A percentile compares a stretch with the other conserved stretches of the same genome.
Evolutionary conservation across 345 rosid species (phyloP).

Genomic region (Trapa incisa): DNA sequence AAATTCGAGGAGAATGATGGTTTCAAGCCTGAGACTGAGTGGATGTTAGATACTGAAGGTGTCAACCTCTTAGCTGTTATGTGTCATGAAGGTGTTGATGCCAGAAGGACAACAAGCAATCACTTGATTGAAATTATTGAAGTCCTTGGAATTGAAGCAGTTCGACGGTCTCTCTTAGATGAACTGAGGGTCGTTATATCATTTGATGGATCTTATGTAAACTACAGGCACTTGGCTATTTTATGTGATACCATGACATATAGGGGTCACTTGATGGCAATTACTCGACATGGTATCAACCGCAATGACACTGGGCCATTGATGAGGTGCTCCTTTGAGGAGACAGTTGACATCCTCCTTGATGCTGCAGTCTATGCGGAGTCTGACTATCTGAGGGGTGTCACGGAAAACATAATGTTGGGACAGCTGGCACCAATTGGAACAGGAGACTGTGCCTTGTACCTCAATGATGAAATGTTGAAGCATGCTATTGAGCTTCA

Average conservation of each 20-base stretch:
- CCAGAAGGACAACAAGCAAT: constrained; percentile 86
- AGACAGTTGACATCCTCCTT: constrained; percentile 92
- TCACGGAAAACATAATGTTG: constrained; percentile 90
- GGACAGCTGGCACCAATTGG: constrained; percentile 99
- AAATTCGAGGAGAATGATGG: constrained; percentile 71
- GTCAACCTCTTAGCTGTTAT: constrained; percentile 93
- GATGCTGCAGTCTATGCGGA: constrained; percentile 98
- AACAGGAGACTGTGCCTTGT: constrained; percentile 77
- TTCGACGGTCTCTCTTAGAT: constrained; percentile 82
- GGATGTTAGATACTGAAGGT: constrained; percentile 99
- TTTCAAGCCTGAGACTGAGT: constrained; percentile 74
- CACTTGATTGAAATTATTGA: constrained; percentile 91
- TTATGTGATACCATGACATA: constrained; percentile 98
- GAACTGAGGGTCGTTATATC: constrained; percentile 94
- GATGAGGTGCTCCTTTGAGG: constrained; percentile 99
- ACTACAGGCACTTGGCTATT: constrained; percentile 91
- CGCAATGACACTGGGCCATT: constrained; percentile 93
- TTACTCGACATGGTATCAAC: constrained; percentile 95
- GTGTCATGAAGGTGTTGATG: constrained; percentile 92
- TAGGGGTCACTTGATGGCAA: constrained; percentile 97
- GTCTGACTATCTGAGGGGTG: constrained; percentile 71
- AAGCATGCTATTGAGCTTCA: constrained; percentile 96
- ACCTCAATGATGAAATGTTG: constrained; percentile 92
- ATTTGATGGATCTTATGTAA: constrained; percentile 95
- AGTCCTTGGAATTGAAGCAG: constrained; percentile 97